Percentiles rank a stretch among this genome's conserved stretches.
These are phyloP conservation scores for Brassica juncea DNA, from an alignment of 345 rosid species.

Conservation along the genomic window DNA sequence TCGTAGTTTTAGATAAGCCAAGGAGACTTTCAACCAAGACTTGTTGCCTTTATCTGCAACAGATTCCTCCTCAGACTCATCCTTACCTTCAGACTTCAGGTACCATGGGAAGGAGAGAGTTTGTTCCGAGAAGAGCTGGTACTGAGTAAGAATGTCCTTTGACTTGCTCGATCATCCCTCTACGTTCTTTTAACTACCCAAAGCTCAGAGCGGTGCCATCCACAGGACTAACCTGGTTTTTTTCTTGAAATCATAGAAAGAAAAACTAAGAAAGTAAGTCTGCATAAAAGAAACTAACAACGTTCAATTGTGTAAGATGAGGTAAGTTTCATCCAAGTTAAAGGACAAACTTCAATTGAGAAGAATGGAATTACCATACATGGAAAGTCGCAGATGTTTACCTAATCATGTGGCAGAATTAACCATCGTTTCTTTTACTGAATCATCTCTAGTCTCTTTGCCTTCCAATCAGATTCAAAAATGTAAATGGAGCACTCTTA, in stretches of 20 bases:
- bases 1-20: slow-evolving; percentile 75
- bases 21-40: slow-evolving; percentile 78
- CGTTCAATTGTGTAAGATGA: slow-evolving; percentile 16
- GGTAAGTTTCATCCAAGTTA: no score
- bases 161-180: slow-evolving; percentile 94
- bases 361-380: no score
- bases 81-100: slow-evolving; percentile 42
- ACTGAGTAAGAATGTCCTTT: slow-evolving; percentile 90
- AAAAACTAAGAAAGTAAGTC: slow-evolving; percentile 17
- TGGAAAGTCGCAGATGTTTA: no score
- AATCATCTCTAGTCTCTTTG: no score
- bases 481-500: no score
- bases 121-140: slow-evolving; percentile 79
- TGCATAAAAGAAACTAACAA: slow-evolving; percentile 36
- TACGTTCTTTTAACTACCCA: slow-evolving; percentile 76
- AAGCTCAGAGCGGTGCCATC: slow-evolving; percentile 80
- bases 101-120: slow-evolving; percentile 63
- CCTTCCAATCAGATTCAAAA: no score
- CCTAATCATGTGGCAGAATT: no score
- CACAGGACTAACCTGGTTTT: slow-evolving; percentile 83
- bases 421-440: no score
- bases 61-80: slow-evolving; percentile 43
- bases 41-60: slow-evolving; percentile 50
- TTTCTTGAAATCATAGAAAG: background rate
- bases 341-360: no score